Conservation (phyloP, 2,329 filamentous ascomycete genomes). For the Colletotrichum tofieldiae region DNA sequence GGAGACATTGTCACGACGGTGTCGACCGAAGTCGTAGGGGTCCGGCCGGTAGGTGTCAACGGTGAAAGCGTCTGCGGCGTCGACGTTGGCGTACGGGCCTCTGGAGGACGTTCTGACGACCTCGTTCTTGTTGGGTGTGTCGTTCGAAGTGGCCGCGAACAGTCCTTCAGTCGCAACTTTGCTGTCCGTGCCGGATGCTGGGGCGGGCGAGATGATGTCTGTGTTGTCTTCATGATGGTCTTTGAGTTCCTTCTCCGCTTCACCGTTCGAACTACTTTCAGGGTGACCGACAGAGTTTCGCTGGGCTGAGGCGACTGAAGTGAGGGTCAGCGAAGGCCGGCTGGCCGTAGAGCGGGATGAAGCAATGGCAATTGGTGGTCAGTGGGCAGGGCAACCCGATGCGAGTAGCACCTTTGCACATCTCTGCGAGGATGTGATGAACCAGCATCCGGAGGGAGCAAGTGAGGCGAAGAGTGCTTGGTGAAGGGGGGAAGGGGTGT, state of each 20-base stretch:
- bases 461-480: constrained; percentile 18
- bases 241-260: constrained; percentile 19
- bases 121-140: constrained; percentile 12
- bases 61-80: constrained; percentile 26
- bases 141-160: constrained; percentile 16
- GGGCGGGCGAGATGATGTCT: constrained; percentile 29
- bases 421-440: constrained; percentile 37
- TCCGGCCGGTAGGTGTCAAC: constrained; percentile 48
- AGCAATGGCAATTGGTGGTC: constrained; percentile 35
- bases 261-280: constrained; percentile 23
- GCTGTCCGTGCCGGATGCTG: constrained; percentile 30
- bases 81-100: constrained; percentile 4
- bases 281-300: constrained; percentile 31
- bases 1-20: constrained; percentile 57
- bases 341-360: constrained; percentile 18
- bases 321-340: constrained; percentile 28
- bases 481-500: constrained; percentile 21
- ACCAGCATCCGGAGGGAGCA: constrained; percentile 15
- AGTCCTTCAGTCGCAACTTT: constrained; percentile 18
- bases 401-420: constrained; percentile 34
- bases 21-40: constrained; percentile 58
- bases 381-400: constrained; percentile 38
- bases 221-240: constrained; percentile 17
- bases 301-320: constrained; percentile 23
- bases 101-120: constrained; percentile 17